These are phyloP conservation scores for Microstroma glucosiphilum DNA, from an alignment of 1,284 basidiomycete genomes.

Conservation along the genomic window DNA sequence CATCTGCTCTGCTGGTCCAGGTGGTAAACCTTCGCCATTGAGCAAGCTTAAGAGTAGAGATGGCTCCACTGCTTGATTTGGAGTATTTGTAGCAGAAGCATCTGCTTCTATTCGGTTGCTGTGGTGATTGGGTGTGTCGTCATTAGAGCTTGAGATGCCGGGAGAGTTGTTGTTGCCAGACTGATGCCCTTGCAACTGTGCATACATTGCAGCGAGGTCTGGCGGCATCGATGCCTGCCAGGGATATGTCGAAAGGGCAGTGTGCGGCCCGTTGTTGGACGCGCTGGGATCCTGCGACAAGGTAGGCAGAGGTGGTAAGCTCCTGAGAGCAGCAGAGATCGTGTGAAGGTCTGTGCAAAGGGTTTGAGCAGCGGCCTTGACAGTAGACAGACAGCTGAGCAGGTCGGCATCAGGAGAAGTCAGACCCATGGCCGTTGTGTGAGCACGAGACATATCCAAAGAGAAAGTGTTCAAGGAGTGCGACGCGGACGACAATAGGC, in stretches of 20 bases:
- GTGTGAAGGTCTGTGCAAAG: not conserved
- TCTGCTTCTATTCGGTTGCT: not conserved
- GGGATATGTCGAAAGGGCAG: not conserved
- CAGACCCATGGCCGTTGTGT: not conserved
- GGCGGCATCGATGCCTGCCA: not conserved
- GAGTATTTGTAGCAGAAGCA: not conserved
- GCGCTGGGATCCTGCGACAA: not conserved
- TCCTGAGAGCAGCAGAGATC: not conserved
- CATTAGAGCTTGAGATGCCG: not conserved
- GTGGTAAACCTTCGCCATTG: not conserved
- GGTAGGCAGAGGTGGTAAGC: not conserved
- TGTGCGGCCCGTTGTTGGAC: not conserved
- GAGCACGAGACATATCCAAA: not conserved
- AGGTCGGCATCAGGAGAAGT: not conserved
- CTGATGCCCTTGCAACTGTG: slow-evolving; percentile 3
- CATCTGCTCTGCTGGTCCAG: slow-evolving; percentile 5
- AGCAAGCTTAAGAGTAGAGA: not conserved
- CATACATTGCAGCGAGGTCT: not conserved
- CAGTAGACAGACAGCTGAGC: not conserved
- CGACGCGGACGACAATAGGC: not conserved
- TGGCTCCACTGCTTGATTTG: not conserved
- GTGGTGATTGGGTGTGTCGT: not conserved
- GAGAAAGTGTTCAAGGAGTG: slow-evolving; percentile 1
- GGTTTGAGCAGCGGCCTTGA: not conserved
- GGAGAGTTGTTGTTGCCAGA: not conserved